These are phyloP conservation scores for Vanrija humicola DNA, from an alignment of 1,284 basidiomycete species.

Conservation along the genomic window DNA sequence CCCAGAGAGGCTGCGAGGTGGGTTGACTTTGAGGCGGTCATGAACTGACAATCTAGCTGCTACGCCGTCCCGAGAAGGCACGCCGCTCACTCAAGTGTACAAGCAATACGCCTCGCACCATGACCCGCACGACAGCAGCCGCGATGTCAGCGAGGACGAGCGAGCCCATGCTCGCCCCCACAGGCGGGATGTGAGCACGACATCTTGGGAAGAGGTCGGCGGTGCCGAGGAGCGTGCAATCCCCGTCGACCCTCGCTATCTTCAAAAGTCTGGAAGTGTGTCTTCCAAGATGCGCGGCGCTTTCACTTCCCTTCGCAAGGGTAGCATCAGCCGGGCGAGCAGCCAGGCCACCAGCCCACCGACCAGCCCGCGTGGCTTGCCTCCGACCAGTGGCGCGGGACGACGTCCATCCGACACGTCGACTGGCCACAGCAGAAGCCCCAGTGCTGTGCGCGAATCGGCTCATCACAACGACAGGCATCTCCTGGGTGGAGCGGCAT, in stretches of 20 bases:
- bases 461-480: too few species aligned
- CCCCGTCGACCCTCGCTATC: conserved; percentile 25
- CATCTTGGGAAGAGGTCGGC: conserved; percentile 44
- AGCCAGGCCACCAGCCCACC: conserved; percentile 13
- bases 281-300: conserved; percentile 36
- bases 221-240: conserved; percentile 27
- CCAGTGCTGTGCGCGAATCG: too few species aligned
- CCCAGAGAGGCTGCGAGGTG: too few species aligned
- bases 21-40: too few species aligned
- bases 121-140: not conserved
- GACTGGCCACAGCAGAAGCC: too few species aligned
- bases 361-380: conserved; percentile 17
- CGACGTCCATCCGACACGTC: too few species aligned
- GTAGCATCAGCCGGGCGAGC: conserved; percentile 6
- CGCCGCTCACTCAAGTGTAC: too few species aligned
- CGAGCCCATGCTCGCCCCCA: too few species aligned
- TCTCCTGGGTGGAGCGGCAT: not conserved
- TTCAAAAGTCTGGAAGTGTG: conserved; percentile 38
- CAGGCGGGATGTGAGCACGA: conserved; percentile 19
- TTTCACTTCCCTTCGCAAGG: conserved; percentile 30
- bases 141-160: not conserved
- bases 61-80: too few species aligned
- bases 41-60: not conserved
- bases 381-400: too few species aligned
- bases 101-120: too few species aligned